Conservation (phyloP, 2,329 filamentous ascomycete genomes). For the Aspergillus eucalypticola region DNA sequence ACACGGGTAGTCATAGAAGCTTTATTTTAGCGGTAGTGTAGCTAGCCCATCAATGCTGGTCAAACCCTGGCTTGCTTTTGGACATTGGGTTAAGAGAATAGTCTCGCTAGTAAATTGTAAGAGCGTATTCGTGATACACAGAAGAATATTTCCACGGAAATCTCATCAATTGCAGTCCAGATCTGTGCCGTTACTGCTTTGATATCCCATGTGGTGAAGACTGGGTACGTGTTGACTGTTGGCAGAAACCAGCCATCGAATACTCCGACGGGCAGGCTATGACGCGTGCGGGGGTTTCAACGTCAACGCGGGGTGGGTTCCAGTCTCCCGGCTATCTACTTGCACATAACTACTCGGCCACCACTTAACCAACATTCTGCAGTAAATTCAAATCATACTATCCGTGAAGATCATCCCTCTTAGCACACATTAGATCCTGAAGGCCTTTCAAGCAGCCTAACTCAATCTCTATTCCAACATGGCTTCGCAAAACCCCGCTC, state of each 20-base stretch:
- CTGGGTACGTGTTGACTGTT: background rate
- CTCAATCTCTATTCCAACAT: background rate
- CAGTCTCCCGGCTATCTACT: background rate
- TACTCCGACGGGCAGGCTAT: background rate
- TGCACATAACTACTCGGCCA: background rate
- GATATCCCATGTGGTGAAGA: too few species aligned
- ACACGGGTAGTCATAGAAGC: background rate
- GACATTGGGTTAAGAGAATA: too few species aligned
- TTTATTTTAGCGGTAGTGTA: too few species aligned
- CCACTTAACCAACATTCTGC: background rate
- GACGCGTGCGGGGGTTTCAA: background rate
- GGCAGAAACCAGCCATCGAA: too few species aligned
- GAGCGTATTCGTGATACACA: too few species aligned
- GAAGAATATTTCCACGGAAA: too few species aligned
- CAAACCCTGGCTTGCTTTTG: too few species aligned
- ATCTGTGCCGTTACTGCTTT: too few species aligned
- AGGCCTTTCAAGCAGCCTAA: background rate
- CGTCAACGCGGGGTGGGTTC: background rate
- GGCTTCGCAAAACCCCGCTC: slow-evolving; percentile 7
- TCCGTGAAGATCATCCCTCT: background rate
- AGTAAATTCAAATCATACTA: background rate
- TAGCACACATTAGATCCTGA: background rate
- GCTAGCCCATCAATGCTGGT: too few species aligned
- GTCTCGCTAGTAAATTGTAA: too few species aligned
- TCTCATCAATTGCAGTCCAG: too few species aligned